A percentile compares a stretch with the other conserved stretches of the same genome.
Evolutionary conservation across 495 filamentous ascomycete species (phyloP).

Genomic region (Immersiella caudata): DNA sequence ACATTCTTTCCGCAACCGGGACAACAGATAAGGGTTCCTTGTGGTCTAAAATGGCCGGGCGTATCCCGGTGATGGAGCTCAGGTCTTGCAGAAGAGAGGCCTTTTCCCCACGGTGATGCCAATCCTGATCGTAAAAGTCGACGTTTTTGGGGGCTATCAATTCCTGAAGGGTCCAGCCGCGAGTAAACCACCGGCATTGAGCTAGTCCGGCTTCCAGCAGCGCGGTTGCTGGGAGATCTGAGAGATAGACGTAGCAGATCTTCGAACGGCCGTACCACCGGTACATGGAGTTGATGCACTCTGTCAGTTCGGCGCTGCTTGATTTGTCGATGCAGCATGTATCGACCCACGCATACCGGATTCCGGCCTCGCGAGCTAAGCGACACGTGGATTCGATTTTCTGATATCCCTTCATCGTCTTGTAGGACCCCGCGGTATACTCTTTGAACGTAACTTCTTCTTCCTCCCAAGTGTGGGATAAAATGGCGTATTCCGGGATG

Average conservation of each 20-base stretch:
- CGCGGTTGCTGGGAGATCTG: conserved; percentile 20
- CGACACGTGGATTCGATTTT: conserved; percentile 38
- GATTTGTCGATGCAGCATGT: conserved; percentile 51
- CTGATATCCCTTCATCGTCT: neutral
- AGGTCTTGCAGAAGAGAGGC: neutral
- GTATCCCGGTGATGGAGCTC: neutral
- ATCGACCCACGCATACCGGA: conserved; percentile 47
- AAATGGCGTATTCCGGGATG: conserved; percentile 38
- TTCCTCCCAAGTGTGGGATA: conserved; percentile 42
- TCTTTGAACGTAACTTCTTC: conserved; percentile 38
- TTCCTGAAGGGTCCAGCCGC: conserved; percentile 48
- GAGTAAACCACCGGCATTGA: conserved; percentile 34
- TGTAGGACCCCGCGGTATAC: conserved; percentile 19
- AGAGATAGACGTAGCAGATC: conserved; percentile 39
- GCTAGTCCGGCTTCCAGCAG: neutral
- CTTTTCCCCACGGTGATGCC: conserved; percentile 27
- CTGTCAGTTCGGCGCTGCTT: conserved; percentile 44
- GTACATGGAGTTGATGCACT: conserved; percentile 56
- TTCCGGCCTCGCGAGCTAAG: conserved; percentile 26
- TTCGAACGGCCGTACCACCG: conserved; percentile 38
- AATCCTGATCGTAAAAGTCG: conserved; percentile 38
- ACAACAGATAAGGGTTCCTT: neutral
- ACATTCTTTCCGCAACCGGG: neutral
- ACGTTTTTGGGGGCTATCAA: conserved; percentile 39
- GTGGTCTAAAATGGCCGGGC: neutral